phyloP scores from a whole-genome alignment of 768 basidiomycete species.

The Daedaleopsis nitida region DNA sequence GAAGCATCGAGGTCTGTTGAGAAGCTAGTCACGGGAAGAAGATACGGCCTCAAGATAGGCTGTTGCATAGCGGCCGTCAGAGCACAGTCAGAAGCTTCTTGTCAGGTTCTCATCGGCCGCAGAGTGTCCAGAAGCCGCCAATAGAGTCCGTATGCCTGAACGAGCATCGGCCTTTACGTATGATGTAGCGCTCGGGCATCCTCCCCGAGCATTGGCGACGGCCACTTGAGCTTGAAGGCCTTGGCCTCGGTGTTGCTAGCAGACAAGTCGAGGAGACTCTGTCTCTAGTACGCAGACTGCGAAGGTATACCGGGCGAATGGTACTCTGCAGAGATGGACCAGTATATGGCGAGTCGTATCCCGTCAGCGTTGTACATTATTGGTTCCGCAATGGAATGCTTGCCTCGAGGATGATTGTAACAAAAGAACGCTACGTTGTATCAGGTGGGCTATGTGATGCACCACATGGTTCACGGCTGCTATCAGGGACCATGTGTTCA shows the following conservation, averaged over 20 bases:
- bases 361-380: not conserved
- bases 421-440: not conserved
- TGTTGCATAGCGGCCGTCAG: not conserved
- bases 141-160: not conserved
- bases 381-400: not conserved
- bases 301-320: too few species aligned
- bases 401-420: constrained; percentile 10
- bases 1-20: not conserved
- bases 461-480: constrained; percentile 1
- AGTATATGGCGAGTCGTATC: too few species aligned
- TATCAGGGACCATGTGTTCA: not conserved
- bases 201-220: not conserved
- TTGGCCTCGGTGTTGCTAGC: too few species aligned
- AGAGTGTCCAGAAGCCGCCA: not conserved
- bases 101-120: not conserved
- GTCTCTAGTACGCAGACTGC: too few species aligned
- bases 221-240: too few species aligned
- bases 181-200: not conserved
- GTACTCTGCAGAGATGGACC: too few species aligned
- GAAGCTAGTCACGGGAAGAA: not conserved
- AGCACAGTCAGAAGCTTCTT: not conserved
- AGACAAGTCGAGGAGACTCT: too few species aligned
- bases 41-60: not conserved
- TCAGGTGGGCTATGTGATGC: constrained; percentile 2
- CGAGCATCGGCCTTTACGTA: not conserved